Percentiles rank a stretch among this genome's conserved stretches.
phyloP scores from a whole-genome alignment of 2,329 filamentous ascomycete species.

The Penicillium hesseltinei region DNA sequence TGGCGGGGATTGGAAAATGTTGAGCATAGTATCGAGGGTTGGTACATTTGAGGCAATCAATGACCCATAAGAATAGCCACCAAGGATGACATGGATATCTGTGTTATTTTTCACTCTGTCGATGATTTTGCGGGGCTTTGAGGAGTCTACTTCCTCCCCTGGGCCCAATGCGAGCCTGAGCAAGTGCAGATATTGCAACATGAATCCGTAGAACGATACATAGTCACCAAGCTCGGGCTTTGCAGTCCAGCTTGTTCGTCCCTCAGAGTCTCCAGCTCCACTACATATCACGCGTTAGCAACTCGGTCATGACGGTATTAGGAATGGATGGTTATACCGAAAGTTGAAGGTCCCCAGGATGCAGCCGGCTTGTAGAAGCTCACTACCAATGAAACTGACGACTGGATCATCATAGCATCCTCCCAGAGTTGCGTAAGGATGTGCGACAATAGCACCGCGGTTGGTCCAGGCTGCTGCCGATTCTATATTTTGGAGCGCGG shows the following conservation, averaged over 20 bases:
- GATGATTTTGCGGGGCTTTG: not conserved
- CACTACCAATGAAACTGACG: slow-evolving; percentile 63
- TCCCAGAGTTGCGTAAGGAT: slow-evolving; percentile 86
- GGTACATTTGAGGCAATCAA: slow-evolving; percentile 75
- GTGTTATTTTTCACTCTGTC: not conserved
- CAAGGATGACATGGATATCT: slow-evolving; percentile 55
- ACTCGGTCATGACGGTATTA: not conserved
- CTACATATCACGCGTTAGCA: slow-evolving; percentile 46
- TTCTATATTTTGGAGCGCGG: slow-evolving; percentile 22
- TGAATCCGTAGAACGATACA: slow-evolving; percentile 74
- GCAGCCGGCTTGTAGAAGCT: slow-evolving; percentile 68
- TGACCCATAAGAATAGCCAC: slow-evolving; percentile 88
- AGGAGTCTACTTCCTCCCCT: not conserved
- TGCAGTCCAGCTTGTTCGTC: slow-evolving; percentile 82
- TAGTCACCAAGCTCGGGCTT: slow-evolving; percentile 81
- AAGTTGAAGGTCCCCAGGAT: slow-evolving; percentile 91
- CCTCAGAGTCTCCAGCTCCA: slow-evolving; percentile 71
- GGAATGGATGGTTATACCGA: slow-evolving; percentile 52
- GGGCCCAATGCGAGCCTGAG: slow-evolving; percentile 41
- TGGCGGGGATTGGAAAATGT: slow-evolving; percentile 54
- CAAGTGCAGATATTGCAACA: slow-evolving; percentile 68
- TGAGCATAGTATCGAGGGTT: slow-evolving; percentile 55
- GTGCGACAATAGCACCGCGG: slow-evolving; percentile 69
- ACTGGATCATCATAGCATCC: slow-evolving; percentile 81
- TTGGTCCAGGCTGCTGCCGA: slow-evolving; percentile 32